Evolutionary conservation across 208 protist genomes (phyloP).

Genomic region (Trypanosoma lewisi): DNA sequence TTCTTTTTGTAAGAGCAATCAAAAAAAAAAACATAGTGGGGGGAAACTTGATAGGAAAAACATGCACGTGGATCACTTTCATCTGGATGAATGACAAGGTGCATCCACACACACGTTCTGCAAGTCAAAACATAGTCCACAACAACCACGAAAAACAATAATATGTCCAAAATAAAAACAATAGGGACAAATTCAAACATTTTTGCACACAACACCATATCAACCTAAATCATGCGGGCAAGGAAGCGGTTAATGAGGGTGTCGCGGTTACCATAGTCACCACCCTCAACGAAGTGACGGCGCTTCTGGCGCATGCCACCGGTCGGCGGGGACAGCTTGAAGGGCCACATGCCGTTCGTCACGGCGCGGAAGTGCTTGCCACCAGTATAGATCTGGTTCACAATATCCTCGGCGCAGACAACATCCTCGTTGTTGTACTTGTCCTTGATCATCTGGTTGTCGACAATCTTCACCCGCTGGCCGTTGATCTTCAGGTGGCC

Average conservation of each 20-base stretch:
- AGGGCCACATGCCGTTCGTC: conserved; percentile 98
- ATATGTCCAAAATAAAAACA: background rate
- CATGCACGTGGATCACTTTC: too few species aligned
- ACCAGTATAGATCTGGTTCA: conserved; percentile 99
- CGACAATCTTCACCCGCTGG: conserved; percentile 96
- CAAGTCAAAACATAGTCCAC: background rate
- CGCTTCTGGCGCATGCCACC: conserved; percentile 97
- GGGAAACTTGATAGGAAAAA: too few species aligned
- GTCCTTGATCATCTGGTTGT: conserved; percentile 96
- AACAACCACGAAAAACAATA: conserved; percentile 18
- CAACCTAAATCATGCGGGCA: conserved; percentile 97
- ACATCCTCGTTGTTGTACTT: conserved; percentile 94
- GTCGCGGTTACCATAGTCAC: conserved; percentile 99
- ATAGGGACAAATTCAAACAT: background rate
- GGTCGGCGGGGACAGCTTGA: conserved; percentile 95
- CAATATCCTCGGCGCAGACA: conserved; percentile 99
- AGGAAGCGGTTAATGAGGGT: conserved; percentile 98
- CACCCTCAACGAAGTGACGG: conserved; percentile 99
- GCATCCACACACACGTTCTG: background rate
- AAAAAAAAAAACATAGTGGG: too few species aligned
- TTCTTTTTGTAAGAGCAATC: too few species aligned
- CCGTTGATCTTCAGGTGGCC: conserved; percentile 97
- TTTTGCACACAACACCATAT: background rate
- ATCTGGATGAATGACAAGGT: background rate
- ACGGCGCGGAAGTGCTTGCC: conserved; percentile 98